Percentiles rank a stretch among this genome's conserved stretches.
Conservation (phyloP, 805 yeast species). For the Alloascoidea africana region DNA sequence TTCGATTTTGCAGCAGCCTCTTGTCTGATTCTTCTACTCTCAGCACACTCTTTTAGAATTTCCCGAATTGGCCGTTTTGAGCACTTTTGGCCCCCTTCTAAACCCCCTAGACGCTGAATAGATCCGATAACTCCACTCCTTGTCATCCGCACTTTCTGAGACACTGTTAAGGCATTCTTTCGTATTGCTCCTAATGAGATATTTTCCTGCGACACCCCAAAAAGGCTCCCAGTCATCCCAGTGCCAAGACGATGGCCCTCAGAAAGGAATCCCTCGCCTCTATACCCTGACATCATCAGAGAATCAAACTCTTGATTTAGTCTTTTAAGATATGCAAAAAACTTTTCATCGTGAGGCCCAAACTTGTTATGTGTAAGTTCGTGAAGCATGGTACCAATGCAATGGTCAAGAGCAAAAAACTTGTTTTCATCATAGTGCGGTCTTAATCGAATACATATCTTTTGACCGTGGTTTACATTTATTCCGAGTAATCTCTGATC, state of each 20-base stretch:
- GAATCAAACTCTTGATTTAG: constrained; percentile 32
- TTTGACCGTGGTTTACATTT: constrained; percentile 66
- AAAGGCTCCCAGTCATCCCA: constrained; percentile 7
- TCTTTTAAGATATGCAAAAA: constrained; percentile 51
- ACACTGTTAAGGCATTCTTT: background rate
- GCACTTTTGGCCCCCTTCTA: background rate
- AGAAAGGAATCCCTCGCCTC: constrained; percentile 32
- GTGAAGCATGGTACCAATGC: constrained; percentile 77
- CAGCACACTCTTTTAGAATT: background rate
- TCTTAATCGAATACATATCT: constrained; percentile 59
- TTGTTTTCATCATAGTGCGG: constrained; percentile 30
- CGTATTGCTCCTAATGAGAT: background rate
- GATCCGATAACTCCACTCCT: background rate
- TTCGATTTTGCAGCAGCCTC: background rate
- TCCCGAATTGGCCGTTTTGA: background rate
- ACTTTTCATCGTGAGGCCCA: constrained; percentile 70
- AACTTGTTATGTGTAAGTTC: constrained; percentile 68
- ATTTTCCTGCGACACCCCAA: too few species aligned
- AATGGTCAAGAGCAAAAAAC: constrained; percentile 48
- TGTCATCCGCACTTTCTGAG: background rate
- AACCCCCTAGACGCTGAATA: background rate
- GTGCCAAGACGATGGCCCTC: constrained; percentile 32
- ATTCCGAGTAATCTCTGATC: constrained; percentile 53
- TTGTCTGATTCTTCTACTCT: background rate
- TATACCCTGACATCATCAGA: constrained; percentile 23